These are phyloP conservation scores for Trypanosomatidae sp. DNA, from an alignment of 208 protist genomes.

Conservation along the genomic window DNA sequence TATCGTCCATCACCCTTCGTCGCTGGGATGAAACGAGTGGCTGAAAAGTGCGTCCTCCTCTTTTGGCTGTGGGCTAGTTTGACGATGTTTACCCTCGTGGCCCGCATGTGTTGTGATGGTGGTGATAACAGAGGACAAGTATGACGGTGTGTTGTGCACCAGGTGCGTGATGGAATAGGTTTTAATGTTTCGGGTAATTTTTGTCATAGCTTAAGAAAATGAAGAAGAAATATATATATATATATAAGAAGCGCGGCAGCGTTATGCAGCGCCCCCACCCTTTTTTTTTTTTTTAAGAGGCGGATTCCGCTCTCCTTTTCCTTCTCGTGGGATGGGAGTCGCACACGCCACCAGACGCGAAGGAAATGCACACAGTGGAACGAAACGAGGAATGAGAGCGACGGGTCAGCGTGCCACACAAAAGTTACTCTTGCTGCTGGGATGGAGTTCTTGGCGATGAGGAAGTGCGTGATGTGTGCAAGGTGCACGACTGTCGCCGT, in stretches of 20 bases:
- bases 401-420: not conserved
- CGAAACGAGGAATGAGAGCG: too few relatives aligned
- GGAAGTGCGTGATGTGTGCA: not conserved
- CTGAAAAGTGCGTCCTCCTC: not conserved
- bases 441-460: not conserved
- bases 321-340: too few relatives aligned
- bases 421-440: not conserved
- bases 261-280: too few relatives aligned
- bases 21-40: not conserved
- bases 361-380: not conserved
- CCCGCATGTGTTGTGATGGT: not conserved
- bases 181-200: not conserved
- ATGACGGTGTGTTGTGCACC: not conserved
- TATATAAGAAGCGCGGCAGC: not conserved
- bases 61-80: not conserved
- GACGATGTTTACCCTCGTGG: not conserved
- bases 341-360: not conserved
- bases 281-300: too few relatives aligned
- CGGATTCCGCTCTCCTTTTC: too few relatives aligned
- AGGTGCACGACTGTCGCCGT: not conserved
- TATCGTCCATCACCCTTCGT: not conserved
- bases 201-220: not conserved
- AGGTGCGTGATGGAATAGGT: not conserved
- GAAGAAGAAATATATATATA: constrained; percentile 1
- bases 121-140: not conserved